Base-by-base conservation (phyloP, 139 green algal species). In the Chlorella ohadii region DNA sequence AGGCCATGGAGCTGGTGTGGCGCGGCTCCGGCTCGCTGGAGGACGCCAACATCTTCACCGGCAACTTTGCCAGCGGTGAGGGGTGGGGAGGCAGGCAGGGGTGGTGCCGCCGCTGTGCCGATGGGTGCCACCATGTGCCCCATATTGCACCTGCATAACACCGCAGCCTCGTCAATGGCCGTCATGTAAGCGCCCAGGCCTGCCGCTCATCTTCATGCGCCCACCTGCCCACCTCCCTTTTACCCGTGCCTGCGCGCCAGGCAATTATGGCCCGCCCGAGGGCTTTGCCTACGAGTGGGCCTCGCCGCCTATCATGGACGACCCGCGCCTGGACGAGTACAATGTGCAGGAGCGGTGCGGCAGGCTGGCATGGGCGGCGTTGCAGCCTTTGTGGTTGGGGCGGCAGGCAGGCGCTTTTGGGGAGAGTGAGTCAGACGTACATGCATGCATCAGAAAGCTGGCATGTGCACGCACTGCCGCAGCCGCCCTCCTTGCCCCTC, bases 251-350 rank as follows among this genome's bases (percentile, higher is more conserved):
- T 89, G 74, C 71, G 51, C 19, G 47, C 75, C 78, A 84, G 92
- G 94, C 39, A 93, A 96, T 76, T 98, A 98, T 78, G 90, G 90
- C 2, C 89, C 95, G 0, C 95, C 94, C 25, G 17, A 81, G 5
- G 94, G 94, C 33, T 98, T 98, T 88, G 84, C 89, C 55, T 98
- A 74, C 59, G 93, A 97, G 19, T 94, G 85, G 84, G 90, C 86
- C 33, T 90, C 94, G 78, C 66, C 82, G 0, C 91, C 90, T 15
- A 90, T 97, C 59, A 85, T 91, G 79, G 95, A 98, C 82, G 91
- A 98, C 84, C 85, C 89, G 0, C 56, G 41, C 34, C 74, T 94
- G 19, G 84, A 90, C 12, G 94, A 94, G 28, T 94, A 94, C 89
- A 98, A 98, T 75, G 89, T 98, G 56, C 47, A 91, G 22, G 78